Evolutionary conservation across 768 basidiomycete genomes (phyloP).

Genomic region (Tremella yokohamensis): DNA sequence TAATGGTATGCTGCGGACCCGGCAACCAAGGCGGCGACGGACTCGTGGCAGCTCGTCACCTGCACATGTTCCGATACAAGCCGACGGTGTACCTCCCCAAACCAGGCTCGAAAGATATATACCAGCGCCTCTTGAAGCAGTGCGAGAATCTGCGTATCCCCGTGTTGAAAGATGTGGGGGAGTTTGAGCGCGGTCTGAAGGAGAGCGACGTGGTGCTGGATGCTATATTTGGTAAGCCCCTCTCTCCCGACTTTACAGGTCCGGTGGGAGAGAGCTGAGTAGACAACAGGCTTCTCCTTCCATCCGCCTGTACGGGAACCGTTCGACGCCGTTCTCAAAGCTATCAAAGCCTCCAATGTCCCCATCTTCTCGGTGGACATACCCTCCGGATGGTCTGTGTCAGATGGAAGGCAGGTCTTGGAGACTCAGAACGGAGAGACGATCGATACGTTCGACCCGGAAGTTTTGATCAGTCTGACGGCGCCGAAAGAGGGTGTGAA

Average conservation of each 20-base stretch:
- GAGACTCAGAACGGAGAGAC: conserved; percentile 27
- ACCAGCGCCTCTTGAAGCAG: conserved; percentile 80
- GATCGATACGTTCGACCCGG: conserved; percentile 62
- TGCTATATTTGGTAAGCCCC: conserved; percentile 71
- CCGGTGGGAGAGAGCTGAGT: not conserved
- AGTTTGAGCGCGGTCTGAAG: conserved; percentile 41
- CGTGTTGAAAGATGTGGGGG: conserved; percentile 60
- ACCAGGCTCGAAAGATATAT: conserved; percentile 91
- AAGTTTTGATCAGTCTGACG: conserved; percentile 83
- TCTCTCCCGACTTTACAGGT: not conserved
- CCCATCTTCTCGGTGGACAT: conserved; percentile 95
- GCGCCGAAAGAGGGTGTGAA: conserved; percentile 87
- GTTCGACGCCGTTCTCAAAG: conserved; percentile 70
- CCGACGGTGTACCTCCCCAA: conserved; percentile 93
- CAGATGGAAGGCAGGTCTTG: conserved; percentile 59
- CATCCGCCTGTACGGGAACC: conserved; percentile 81
- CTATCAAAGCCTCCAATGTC: conserved; percentile 62
- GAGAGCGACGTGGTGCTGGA: conserved; percentile 76
- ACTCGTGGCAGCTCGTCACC: conserved; percentile 89
- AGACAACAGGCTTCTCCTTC: conserved; percentile 70
- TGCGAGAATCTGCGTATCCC: conserved; percentile 84
- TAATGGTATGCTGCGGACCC: conserved; percentile 94
- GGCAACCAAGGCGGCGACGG: conserved; percentile 99
- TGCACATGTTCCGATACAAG: conserved; percentile 86
- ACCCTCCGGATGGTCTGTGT: conserved; percentile 95